Base-by-base conservation (phyloP, 371 early-diverging fungal species). In the Mortierella sp. region DNA sequence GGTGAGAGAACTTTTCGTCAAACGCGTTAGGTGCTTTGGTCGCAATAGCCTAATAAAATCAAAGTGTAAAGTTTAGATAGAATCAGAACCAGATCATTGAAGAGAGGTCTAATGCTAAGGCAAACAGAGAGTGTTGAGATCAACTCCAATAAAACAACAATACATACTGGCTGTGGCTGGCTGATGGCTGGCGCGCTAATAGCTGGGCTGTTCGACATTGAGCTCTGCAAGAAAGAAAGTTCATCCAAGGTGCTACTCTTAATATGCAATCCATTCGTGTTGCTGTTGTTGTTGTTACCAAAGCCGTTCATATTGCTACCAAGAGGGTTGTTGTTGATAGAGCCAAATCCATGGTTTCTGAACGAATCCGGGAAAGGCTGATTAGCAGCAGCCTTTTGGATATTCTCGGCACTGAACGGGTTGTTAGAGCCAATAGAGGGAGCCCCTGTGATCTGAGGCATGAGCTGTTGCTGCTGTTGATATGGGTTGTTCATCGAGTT, bases 371-470 rank as follows among this genome's bases (percentile, higher is more conserved):
- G 66, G 57, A 68, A 63, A 2, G 59, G 68, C 57, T 70, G 52
- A 53, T 64, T 72, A 18, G 77, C 43, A 26, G 68, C 57, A 11
- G 60, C 60, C 62, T 72, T 63, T 50, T 69, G 53, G 56, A 53
- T 56, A 45, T 61, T 61, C 29, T 47, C 51, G 16, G 61, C 48
- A n/a, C 64, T 72, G 68, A 75, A 75, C 12, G 81, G 75, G 65
- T 81, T 81, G 46, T 75, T 81, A 52, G 81, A 72, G 29, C 81
- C 77, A 62, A 70, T 60, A 5, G 67, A 53, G 23, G 74, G 66
- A 1, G 63, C 67, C 1, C 68, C 70, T 6, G 65, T 70, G 43
- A 66, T 63, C 57, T 82, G 75, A 25, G 66, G 66, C 66, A 62
- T 80, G 50, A 67, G 68, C 62, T 63, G 74, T 58, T 37, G 47